These are phyloP conservation scores for Arabidopsis lyrata DNA, from an alignment of 441 rosid genomes.

Conservation along the genomic window DNA sequence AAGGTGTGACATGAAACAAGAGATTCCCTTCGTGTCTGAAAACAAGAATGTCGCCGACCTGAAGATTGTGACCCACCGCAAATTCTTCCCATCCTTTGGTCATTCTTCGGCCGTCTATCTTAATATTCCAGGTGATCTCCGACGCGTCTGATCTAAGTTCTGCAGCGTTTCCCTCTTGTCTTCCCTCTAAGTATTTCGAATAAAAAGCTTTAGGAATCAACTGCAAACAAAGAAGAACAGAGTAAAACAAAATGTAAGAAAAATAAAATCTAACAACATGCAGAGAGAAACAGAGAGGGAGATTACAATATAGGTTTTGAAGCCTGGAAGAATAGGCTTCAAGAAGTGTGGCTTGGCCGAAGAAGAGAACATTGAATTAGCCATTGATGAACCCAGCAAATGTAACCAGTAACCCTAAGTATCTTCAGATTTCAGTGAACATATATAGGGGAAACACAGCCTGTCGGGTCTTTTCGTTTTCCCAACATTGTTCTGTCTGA, in stretches of 20 bases:
- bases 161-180: not conserved
- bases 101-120: not conserved
- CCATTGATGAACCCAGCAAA: not conserved
- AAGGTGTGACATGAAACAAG: slow-evolving; percentile 1
- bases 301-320: not conserved
- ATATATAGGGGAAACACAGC: not conserved
- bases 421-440: not conserved
- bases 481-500: not conserved
- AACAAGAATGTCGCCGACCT: slow-evolving; percentile 1
- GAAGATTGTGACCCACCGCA: not conserved
- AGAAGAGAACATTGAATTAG: not conserved
- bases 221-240: not conserved
- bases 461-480: not conserved
- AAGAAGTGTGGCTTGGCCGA: not conserved
- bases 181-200: not conserved
- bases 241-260: not conserved
- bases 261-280: not conserved
- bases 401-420: not conserved
- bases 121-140: not conserved
- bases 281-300: not conserved
- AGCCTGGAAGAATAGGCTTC: not conserved
- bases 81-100: not conserved
- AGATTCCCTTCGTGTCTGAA: not conserved
- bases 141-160: slow-evolving; percentile 2
- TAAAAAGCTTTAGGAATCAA: slow-evolving; percentile 12